Conservation (phyloP, 148 eudicot genomes). For the Camellia granthamiana region DNA sequence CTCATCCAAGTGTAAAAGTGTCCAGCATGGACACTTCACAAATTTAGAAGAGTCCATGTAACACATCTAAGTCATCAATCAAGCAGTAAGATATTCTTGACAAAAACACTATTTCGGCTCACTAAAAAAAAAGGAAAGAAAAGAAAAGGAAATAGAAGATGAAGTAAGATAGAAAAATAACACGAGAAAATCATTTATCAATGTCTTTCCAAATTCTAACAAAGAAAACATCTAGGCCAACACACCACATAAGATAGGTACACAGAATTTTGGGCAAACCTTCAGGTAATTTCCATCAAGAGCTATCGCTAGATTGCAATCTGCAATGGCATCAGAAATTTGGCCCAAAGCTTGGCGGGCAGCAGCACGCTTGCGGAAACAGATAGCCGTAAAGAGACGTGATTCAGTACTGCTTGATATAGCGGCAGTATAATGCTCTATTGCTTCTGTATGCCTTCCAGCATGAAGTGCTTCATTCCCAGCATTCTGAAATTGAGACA, state of each 20-base stretch:
- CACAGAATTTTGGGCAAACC: constrained; percentile 34
- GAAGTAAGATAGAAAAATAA: not conserved
- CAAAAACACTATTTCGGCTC: too few relatives aligned
- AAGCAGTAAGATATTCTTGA: too few relatives aligned
- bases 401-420: constrained; percentile 60
- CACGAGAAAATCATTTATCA: not conserved
- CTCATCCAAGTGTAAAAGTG: too few relatives aligned
- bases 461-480: constrained; percentile 76
- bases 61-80: too few relatives aligned
- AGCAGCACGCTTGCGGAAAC: constrained; percentile 88
- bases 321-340: constrained; percentile 78
- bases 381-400: constrained; percentile 75
- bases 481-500: constrained; percentile 42
- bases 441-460: constrained; percentile 68
- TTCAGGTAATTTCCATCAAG: constrained; percentile 63
- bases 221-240: not conserved
- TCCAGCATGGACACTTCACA: too few relatives aligned
- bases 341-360: constrained; percentile 72
- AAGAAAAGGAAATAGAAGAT: too few relatives aligned
- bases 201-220: not conserved
- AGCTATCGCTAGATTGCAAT: constrained; percentile 81
- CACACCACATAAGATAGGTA: not conserved
- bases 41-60: too few relatives aligned
- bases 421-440: constrained; percentile 74
- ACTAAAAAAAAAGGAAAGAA: too few relatives aligned